Percentiles rank a stretch among this genome's conserved stretches.
phyloP scores from a whole-genome alignment of 2,329 filamentous ascomycete genomes.

The Colletotrichum cuscutae region DNA sequence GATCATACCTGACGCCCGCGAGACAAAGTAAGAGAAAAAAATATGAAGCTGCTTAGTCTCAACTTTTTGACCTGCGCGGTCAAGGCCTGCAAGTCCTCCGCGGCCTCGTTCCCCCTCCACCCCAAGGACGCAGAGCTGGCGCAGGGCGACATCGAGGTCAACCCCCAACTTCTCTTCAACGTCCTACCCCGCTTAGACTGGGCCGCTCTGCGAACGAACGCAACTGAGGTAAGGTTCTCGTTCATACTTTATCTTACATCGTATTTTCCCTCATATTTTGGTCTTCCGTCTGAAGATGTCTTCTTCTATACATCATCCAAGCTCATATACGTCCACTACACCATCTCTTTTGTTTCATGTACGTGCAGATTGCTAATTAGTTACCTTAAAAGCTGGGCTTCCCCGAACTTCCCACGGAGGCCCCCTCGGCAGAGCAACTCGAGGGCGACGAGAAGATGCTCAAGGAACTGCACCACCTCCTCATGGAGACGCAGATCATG shows the following conservation, averaged over 20 bases:
- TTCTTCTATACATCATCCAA: background rate
- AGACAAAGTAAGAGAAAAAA: slow-evolving; percentile 4
- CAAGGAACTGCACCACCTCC: slow-evolving; percentile 80
- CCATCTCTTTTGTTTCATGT: background rate
- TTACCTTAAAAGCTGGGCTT: slow-evolving; percentile 74
- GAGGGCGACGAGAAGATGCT: slow-evolving; percentile 75
- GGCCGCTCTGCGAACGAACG: slow-evolving; percentile 79
- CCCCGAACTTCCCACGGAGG: slow-evolving; percentile 73
- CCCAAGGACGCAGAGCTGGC: slow-evolving; percentile 92
- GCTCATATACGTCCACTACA: background rate
- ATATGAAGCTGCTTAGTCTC: slow-evolving; percentile 94
- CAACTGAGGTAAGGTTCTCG: slow-evolving; percentile 75
- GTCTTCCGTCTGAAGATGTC: background rate
- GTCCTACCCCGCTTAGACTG: slow-evolving; percentile 90
- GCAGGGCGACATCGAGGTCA: slow-evolving; percentile 83
- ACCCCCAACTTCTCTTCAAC: slow-evolving; percentile 83
- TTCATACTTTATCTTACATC: background rate
- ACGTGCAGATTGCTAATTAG: slow-evolving; percentile 7
- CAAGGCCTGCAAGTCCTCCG: slow-evolving; percentile 88
- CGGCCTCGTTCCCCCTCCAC: slow-evolving; percentile 87
- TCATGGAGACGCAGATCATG: slow-evolving; percentile 89
- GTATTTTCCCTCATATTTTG: background rate
- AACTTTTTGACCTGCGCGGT: slow-evolving; percentile 98
- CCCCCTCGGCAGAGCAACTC: slow-evolving; percentile 71
- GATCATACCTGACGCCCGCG: background rate